Base-by-base conservation (phyloP, 1,284 basidiomycete species). In the Tilletia horrida region DNA sequence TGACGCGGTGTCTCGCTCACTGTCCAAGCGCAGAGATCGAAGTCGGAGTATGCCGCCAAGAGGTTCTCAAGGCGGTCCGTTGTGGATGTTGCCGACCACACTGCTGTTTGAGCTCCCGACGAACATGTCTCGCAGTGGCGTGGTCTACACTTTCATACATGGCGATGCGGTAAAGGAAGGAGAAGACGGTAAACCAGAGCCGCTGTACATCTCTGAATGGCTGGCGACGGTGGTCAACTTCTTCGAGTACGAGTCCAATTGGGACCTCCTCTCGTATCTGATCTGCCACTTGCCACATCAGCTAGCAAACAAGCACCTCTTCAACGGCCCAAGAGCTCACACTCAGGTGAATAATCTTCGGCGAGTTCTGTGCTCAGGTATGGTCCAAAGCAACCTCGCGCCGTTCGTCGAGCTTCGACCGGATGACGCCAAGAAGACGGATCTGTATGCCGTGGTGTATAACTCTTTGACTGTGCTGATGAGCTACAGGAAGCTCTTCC, bases 211-310 rank as follows among this genome's bases (percentile, higher is more conserved):
- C 2, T 93, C 93, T 1, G 84, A 86, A 55, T 95, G 96, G 76
- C 85, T 97, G 13, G 82, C 83, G 3, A 86, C 86, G 18, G 78
- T 96, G 50, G 85, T 89, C 68, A 85, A 85, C 1, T 86, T 97
- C 66, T 83, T 98, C 57, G 86, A 89, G 67, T 85, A 84, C 45
- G 92, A 93, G 78, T 87, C 85, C 61, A 92, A 91, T 71, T 98
- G 96, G 95, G 96, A 98, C 75, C 85, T 98, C 43, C 85, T 97
- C 16, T 93, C 93, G 2, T 98, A 96, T 78, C 85, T 95, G 3
- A 85, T 99, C 1, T 92, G 91, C 78, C 91, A 95, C 82, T 85
- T 99, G 1, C 94, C 96, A 0, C 86, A 89, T 23, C 94, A 98
- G 82, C 86, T 98, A 2, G 86, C 90, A 64, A 98, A 98, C 86